Evolutionary conservation across 768 basidiomycete genomes (phyloP).

Genomic region (Lactarius hatsudake): DNA sequence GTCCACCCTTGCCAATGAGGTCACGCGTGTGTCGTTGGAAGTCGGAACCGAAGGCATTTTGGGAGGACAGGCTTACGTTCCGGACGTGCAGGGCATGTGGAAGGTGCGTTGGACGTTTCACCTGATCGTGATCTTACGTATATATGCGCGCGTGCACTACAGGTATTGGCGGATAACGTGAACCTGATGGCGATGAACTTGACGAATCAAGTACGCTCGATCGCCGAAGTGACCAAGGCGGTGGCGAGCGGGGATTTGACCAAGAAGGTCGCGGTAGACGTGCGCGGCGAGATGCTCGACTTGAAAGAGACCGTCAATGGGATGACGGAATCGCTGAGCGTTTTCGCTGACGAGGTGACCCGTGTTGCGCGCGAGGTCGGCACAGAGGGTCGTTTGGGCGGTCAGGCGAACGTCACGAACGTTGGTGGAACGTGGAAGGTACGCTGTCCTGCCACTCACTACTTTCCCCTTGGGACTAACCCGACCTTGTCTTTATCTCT

Average conservation of each 20-base stretch:
- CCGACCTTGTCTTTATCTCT: slow-evolving; percentile 22
- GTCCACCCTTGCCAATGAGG: slow-evolving; percentile 72
- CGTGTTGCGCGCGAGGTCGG: slow-evolving; percentile 96
- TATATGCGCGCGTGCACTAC: neutral
- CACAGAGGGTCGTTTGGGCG: slow-evolving; percentile 92
- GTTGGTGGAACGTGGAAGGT: slow-evolving; percentile 96
- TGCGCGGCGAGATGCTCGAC: slow-evolving; percentile 88
- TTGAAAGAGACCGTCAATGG: slow-evolving; percentile 91
- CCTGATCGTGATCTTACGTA: neutral
- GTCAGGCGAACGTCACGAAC: slow-evolving; percentile 89
- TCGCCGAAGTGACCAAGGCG: slow-evolving; percentile 92
- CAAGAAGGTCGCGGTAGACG: slow-evolving; percentile 89
- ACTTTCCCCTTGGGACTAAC: neutral
- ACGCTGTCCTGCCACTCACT: slow-evolving; percentile 2
- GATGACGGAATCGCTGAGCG: slow-evolving; percentile 86
- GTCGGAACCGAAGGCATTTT: slow-evolving; percentile 92
- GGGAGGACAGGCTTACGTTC: slow-evolving; percentile 88
- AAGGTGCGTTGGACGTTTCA: slow-evolving; percentile 49
- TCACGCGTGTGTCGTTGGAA: slow-evolving; percentile 89
- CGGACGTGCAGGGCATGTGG: slow-evolving; percentile 95
- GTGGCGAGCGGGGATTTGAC: slow-evolving; percentile 92
- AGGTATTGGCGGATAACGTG: slow-evolving; percentile 74
- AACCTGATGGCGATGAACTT: slow-evolving; percentile 89
- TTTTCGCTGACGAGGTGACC: slow-evolving; percentile 81
- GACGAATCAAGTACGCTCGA: slow-evolving; percentile 89